A percentile compares a stretch with the other conserved stretches of the same genome.
Evolutionary conservation across 306 rosid species (phyloP).

Genomic region (Rubus idaeus): DNA sequence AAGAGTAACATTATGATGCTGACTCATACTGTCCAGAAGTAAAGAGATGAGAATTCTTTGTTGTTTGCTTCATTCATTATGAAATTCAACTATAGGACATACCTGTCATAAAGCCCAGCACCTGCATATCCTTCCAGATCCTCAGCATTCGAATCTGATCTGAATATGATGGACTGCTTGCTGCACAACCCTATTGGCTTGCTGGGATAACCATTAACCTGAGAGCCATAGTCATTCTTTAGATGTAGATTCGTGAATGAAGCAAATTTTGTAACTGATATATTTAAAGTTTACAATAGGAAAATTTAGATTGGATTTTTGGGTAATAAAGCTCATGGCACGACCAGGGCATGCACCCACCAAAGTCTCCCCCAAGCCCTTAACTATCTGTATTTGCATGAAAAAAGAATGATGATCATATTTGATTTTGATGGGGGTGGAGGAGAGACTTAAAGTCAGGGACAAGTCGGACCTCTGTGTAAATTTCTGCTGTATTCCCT

Average conservation of each 20-base stretch:
- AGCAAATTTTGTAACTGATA: not conserved
- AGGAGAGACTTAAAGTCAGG: not conserved
- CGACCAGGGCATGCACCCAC: slow-evolving; percentile 36
- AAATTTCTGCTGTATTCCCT: slow-evolving; percentile 29
- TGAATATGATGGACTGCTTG: slow-evolving; percentile 35
- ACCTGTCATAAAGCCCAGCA: slow-evolving; percentile 47
- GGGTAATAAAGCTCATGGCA: slow-evolving; percentile 37
- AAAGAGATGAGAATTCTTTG: not conserved
- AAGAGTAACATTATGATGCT: not conserved
- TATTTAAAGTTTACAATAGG: slow-evolving; percentile 26
- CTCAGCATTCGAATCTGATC: slow-evolving; percentile 45
- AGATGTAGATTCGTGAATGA: not conserved
- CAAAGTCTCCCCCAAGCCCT: slow-evolving; percentile 40
- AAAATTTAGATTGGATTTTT: slow-evolving; percentile 27
- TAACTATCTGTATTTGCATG: slow-evolving; percentile 32
- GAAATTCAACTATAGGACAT: slow-evolving; percentile 4
- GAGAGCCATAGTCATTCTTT: slow-evolving; percentile 11
- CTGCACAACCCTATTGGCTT: slow-evolving; percentile 32
- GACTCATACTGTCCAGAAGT: not conserved
- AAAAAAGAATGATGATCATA: not conserved
- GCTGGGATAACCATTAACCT: slow-evolving; percentile 36
- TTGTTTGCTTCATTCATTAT: not conserved
- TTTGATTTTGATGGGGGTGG: slow-evolving; percentile 1
- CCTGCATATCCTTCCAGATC: slow-evolving; percentile 48
- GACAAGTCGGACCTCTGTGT: slow-evolving; percentile 28